These are phyloP conservation scores for Coccinonectria pachysandricola DNA, from an alignment of 2,329 filamentous ascomycete species.

Conservation along the genomic window DNA sequence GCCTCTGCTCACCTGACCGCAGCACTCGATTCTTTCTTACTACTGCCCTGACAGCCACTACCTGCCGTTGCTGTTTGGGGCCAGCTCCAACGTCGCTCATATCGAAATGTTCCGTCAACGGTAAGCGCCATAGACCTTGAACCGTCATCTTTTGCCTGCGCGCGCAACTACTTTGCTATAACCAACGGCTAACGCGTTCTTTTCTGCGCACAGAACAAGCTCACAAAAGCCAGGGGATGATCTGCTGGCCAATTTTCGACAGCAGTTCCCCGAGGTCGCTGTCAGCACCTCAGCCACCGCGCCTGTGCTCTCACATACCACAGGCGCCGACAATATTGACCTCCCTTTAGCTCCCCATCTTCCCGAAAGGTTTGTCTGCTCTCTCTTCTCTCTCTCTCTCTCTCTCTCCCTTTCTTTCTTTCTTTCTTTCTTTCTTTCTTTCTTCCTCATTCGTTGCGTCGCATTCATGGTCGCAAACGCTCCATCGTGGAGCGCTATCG, in stretches of 20 bases:
- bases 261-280: constrained; percentile 67
- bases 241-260: constrained; percentile 73
- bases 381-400: background rate
- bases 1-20: constrained; percentile 4
- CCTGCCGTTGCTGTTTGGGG: constrained; percentile 9
- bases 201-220: constrained; percentile 58
- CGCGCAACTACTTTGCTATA: constrained; percentile 1
- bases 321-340: constrained; percentile 19
- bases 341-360: constrained; percentile 10
- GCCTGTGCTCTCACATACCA: constrained; percentile 26
- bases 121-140: constrained; percentile 8
- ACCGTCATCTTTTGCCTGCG: background rate
- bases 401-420: background rate
- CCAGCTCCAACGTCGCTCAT: constrained; percentile 10
- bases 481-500: too few relatives aligned
- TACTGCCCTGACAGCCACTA: constrained; percentile 6
- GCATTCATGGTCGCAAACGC: too few relatives aligned
- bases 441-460: too few relatives aligned
- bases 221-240: constrained; percentile 81
- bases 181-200: constrained; percentile 2
- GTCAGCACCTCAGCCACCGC: constrained; percentile 36
- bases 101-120: constrained; percentile 22
- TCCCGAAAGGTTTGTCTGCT: constrained; percentile 20
- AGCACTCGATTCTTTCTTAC: constrained; percentile 3
- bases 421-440: too few relatives aligned